Conservation (phyloP, 1,284 basidiomycete species). For the Ceratobasidium sp. region DNA sequence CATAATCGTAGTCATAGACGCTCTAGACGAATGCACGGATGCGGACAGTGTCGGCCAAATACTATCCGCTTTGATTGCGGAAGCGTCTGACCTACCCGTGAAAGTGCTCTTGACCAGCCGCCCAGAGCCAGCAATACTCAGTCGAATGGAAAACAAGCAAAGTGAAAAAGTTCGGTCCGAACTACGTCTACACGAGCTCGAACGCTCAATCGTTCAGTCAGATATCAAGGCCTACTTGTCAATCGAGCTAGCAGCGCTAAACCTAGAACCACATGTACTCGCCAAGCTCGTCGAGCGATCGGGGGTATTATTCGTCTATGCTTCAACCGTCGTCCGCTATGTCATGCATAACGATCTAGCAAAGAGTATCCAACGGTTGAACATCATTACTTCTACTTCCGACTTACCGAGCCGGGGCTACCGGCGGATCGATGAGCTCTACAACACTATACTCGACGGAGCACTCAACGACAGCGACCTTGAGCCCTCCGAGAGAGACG, state of each 20-base stretch:
- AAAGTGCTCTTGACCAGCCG: neutral
- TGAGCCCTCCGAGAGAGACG: neutral
- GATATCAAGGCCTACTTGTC: neutral
- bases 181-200: neutral
- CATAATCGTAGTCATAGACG: neutral
- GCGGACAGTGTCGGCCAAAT: neutral
- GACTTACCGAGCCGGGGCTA: neutral
- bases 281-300: neutral
- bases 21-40: slow-evolving; percentile 1
- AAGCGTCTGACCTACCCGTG: neutral
- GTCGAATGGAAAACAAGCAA: neutral
- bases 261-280: neutral
- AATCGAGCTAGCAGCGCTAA: neutral
- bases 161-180: neutral
- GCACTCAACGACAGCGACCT: neutral
- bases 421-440: neutral
- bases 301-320: neutral
- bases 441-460: neutral
- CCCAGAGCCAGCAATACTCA: neutral
- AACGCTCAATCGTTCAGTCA: neutral
- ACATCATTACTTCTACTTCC: neutral
- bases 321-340: neutral
- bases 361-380: neutral
- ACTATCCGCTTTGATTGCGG: neutral
- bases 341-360: neutral